Conservation (phyloP, 2,329 filamentous ascomycete genomes). For the Albifimbria verrucaria region DNA sequence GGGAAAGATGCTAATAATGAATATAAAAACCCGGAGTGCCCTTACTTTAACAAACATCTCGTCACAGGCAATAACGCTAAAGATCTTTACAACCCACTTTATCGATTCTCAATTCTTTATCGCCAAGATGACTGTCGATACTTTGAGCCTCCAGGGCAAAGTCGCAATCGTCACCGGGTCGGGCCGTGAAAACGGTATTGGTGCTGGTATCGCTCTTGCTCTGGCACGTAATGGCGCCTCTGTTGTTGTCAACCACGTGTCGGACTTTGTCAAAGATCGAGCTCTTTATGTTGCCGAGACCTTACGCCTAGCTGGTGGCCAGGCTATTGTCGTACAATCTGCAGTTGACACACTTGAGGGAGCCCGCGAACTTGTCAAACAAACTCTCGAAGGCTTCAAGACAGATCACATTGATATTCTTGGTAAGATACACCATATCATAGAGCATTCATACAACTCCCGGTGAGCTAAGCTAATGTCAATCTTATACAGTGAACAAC, state of each 20-base stretch:
- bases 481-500: constrained; percentile 31
- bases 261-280: constrained; percentile 23
- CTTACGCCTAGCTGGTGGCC: constrained; percentile 24
- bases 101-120: background rate
- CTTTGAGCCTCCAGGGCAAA: constrained; percentile 36
- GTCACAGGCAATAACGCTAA: background rate
- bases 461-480: background rate
- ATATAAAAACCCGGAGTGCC: background rate
- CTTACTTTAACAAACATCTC: background rate
- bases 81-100: background rate
- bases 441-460: too few relatives aligned
- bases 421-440: too few relatives aligned
- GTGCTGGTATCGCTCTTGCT: constrained; percentile 36
- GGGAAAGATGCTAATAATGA: too few relatives aligned
- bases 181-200: constrained; percentile 40
- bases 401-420: constrained; percentile 38
- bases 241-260: constrained; percentile 38
- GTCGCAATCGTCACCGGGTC: constrained; percentile 43
- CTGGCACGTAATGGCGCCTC: constrained; percentile 38
- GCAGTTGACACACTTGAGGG: constrained; percentile 28
- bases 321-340: constrained; percentile 28
- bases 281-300: constrained; percentile 26
- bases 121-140: constrained; percentile 27
- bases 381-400: constrained; percentile 30
- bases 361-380: constrained; percentile 25